A percentile compares a stretch with the other conserved stretches of the same genome.
These are phyloP conservation scores for Pseudozyma hubeiensis DNA, from an alignment of 1,284 basidiomycete genomes.

Conservation along the genomic window DNA sequence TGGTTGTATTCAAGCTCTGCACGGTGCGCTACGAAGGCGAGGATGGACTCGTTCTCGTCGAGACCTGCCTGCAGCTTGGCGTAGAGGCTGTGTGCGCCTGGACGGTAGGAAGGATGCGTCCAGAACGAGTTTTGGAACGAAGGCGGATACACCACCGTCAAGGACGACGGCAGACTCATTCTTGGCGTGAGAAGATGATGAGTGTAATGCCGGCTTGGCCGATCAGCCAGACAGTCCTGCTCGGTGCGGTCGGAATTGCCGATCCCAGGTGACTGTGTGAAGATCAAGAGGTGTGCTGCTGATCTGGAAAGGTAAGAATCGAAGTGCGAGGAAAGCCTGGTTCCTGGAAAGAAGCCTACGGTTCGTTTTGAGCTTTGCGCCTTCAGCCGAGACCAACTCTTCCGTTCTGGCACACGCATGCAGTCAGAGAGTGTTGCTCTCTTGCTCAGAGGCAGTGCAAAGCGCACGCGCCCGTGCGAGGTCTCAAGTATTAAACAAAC, in stretches of 20 bases:
- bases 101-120: conserved; percentile 63
- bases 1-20: conserved; percentile 58
- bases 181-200: background rate
- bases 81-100: conserved; percentile 57
- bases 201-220: background rate
- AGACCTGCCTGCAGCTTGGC: conserved; percentile 61
- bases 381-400: conserved; percentile 15
- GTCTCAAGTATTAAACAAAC: background rate
- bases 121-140: conserved; percentile 64
- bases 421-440: conserved; percentile 13
- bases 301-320: background rate
- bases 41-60: conserved; percentile 62
- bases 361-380: conserved; percentile 12
- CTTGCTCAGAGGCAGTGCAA: conserved; percentile 8
- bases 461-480: conserved; percentile 4
- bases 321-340: background rate
- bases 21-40: conserved; percentile 60
- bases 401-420: conserved; percentile 8
- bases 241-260: no score
- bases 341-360: conserved; percentile 11
- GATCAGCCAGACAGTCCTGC: background rate
- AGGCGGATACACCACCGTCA: conserved; percentile 59
- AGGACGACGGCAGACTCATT: conserved; percentile 62
- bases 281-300: background rate
- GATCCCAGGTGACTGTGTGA: background rate